These are phyloP conservation scores for Chiua virens DNA, from an alignment of 768 basidiomycete species.

Conservation along the genomic window DNA sequence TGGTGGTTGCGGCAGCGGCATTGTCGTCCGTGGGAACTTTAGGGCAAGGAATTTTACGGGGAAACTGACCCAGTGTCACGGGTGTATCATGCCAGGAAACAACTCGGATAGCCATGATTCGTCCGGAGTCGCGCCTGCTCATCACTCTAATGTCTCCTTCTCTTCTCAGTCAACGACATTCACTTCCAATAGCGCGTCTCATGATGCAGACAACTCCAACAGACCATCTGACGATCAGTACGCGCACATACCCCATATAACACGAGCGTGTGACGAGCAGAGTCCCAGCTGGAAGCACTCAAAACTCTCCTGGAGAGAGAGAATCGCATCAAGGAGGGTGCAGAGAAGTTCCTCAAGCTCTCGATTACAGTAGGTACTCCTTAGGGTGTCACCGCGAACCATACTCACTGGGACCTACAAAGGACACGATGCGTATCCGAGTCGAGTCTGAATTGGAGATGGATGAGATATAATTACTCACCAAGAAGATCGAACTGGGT, in stretches of 20 bases:
- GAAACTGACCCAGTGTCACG: too few species aligned
- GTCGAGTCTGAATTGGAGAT: constrained; percentile 77
- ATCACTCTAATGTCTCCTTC: constrained; percentile 28
- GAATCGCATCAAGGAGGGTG: constrained; percentile 85
- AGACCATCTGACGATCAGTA: constrained; percentile 31
- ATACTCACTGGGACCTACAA: constrained; percentile 8
- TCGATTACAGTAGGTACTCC: constrained; percentile 43
- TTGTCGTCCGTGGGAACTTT: too few species aligned
- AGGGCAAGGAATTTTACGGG: too few species aligned
- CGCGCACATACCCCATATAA: constrained; percentile 2
- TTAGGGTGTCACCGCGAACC: constrained; percentile 3
- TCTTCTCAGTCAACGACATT: constrained; percentile 31
- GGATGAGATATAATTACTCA: constrained; percentile 71
- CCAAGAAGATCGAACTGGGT: constrained; percentile 50
- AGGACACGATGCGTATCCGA: constrained; percentile 67
- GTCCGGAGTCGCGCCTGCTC: constrained; percentile 15
- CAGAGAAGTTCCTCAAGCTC: constrained; percentile 84
- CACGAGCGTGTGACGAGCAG: constrained; percentile 4
- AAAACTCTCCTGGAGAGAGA: constrained; percentile 70
- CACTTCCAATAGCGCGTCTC: constrained; percentile 23
- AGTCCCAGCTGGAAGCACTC: constrained; percentile 60
- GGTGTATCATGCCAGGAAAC: constrained; percentile 27
- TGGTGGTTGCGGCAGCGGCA: too few species aligned
- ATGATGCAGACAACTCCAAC: constrained; percentile 23
- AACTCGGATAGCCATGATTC: constrained; percentile 30